These are phyloP conservation scores for Pyricularia sp. DNA, from an alignment of 2,329 filamentous ascomycete species.

Conservation along the genomic window DNA sequence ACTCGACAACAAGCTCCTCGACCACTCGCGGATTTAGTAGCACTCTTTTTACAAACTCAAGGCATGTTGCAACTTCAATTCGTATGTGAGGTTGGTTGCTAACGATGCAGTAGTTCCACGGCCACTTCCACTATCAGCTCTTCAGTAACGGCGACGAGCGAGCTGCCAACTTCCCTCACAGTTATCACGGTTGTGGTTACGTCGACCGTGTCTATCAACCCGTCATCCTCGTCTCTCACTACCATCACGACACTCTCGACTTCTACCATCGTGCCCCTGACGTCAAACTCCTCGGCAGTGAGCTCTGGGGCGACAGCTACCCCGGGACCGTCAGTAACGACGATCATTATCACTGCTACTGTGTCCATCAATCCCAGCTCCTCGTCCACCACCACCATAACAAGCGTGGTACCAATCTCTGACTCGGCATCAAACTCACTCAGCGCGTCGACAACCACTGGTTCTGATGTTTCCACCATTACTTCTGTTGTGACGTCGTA, in stretches of 20 bases:
- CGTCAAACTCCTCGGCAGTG: neutral
- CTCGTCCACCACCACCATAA: slow-evolving; percentile 2
- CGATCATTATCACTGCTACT: neutral
- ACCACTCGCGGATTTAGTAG: neutral
- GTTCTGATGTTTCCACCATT: neutral
- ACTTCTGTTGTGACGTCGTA: slow-evolving; percentile 3
- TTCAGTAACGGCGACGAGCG: neutral
- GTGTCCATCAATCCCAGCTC: slow-evolving; percentile 1
- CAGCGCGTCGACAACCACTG: neutral
- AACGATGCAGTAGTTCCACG: neutral
- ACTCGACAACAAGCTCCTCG: slow-evolving; percentile 2
- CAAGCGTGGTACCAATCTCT: neutral
- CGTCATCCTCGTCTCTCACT: neutral
- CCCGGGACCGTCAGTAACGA: neutral
- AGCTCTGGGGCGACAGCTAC: neutral
- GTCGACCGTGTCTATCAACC: slow-evolving; percentile 2
- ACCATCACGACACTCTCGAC: neutral
- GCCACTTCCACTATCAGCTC: neutral
- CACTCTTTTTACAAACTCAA: slow-evolving; percentile 2
- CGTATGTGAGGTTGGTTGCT: neutral
- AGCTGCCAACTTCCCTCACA: neutral
- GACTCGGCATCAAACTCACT: neutral
- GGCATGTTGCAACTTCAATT: neutral
- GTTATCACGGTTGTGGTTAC: neutral
- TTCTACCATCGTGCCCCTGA: neutral